Percentiles rank a stretch among this genome's conserved stretches.
Evolutionary conservation across 371 early-diverging fungal genomes (phyloP).

Genomic region (Mortierella sp.): DNA sequence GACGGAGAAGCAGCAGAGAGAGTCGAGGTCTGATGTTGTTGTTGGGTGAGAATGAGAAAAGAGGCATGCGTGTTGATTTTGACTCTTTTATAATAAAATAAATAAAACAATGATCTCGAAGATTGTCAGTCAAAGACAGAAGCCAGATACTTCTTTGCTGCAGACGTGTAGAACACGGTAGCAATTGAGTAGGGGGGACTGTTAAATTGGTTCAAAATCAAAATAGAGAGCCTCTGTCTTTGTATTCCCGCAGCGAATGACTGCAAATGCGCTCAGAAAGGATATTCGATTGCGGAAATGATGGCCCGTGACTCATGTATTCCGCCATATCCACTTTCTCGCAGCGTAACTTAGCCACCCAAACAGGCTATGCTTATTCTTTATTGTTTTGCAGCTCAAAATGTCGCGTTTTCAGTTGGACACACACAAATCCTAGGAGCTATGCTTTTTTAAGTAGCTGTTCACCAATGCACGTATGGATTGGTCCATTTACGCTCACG

Average conservation of each 20-base stretch:
- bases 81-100: slow-evolving; percentile 1
- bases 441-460: too few relatives aligned
- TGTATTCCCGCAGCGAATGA: neutral
- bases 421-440: too few relatives aligned
- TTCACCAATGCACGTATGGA: too few relatives aligned
- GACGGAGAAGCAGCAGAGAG: neutral
- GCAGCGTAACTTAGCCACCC: too few relatives aligned
- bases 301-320: neutral
- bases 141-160: too few relatives aligned
- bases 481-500: too few relatives aligned
- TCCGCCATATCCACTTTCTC: too few relatives aligned
- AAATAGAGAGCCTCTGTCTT: neutral
- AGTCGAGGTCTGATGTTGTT: neutral
- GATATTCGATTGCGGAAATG: neutral
- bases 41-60: slow-evolving; percentile 20
- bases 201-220: neutral
- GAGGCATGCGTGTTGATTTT: slow-evolving; percentile 11
- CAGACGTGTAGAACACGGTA: too few relatives aligned
- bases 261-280: neutral
- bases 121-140: neutral
- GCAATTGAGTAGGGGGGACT: too few relatives aligned
- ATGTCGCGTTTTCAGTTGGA: too few relatives aligned
- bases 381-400: too few relatives aligned
- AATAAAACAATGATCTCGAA: slow-evolving; percentile 2
- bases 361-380: too few relatives aligned